Evolutionary conservation across 2,329 filamentous ascomycete genomes (phyloP).

Genomic region (Phyllosticta citribraziliensis): DNA sequence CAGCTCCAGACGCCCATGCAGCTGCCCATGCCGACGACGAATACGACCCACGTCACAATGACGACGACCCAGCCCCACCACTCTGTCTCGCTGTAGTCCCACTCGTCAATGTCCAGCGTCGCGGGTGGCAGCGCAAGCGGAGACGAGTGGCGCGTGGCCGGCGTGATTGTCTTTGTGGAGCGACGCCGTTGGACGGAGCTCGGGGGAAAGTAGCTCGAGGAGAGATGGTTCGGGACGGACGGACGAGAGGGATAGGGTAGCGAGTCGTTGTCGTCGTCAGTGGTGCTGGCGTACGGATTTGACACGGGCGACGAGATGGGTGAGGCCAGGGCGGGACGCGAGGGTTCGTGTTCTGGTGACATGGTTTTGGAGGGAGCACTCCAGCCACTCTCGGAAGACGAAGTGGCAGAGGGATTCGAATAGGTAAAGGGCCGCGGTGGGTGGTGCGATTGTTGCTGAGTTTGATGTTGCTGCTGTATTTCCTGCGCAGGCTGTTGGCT

Average conservation of each 20-base stretch:
- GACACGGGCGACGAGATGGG: conserved; percentile 40
- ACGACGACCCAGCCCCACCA: conserved; percentile 98
- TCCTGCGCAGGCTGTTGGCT: conserved; percentile 14
- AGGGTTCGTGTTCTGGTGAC: conserved; percentile 17
- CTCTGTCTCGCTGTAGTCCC: conserved; percentile 90
- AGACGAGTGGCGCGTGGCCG: conserved; percentile 9
- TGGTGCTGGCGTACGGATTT: conserved; percentile 57
- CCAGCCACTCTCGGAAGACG: conserved; percentile 25
- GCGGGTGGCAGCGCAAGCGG: conserved; percentile 10
- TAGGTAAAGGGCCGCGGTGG: conserved; percentile 28
- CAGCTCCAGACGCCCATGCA: conserved; percentile 94
- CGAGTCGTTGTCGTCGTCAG: conserved; percentile 67
- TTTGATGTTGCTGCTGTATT: neutral
- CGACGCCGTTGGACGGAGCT: conserved; percentile 20
- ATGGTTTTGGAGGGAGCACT: conserved; percentile 12
- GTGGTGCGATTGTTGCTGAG: neutral
- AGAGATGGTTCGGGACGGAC: conserved; percentile 20
- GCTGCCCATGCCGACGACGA: conserved; percentile 92
- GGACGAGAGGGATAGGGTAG: conserved; percentile 48
- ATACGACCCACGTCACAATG: conserved; percentile 85
- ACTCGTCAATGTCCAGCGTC: conserved; percentile 42
- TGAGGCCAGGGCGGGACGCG: conserved; percentile 24
- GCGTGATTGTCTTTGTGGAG: conserved; percentile 15
- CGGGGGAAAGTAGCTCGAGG: conserved; percentile 25
- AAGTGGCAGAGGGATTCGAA: conserved; percentile 24